These are phyloP conservation scores for Apiospora phragmitis DNA, from an alignment of 2,329 filamentous ascomycete genomes.

Conservation along the genomic window DNA sequence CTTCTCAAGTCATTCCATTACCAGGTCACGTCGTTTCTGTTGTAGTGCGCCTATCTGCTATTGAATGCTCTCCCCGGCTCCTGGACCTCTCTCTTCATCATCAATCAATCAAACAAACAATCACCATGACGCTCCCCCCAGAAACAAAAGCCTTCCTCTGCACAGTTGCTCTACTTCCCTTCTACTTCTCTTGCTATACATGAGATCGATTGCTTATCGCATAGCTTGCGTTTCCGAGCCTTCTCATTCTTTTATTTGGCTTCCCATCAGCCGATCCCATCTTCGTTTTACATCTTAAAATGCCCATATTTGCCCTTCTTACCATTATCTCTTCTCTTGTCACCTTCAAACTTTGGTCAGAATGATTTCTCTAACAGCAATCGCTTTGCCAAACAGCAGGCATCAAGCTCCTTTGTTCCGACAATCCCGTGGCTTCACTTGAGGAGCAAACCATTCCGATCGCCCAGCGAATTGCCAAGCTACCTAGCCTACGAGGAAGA, in stretches of 20 bases:
- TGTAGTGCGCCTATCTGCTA: slow-evolving; percentile 7
- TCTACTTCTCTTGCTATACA: slow-evolving; percentile 6
- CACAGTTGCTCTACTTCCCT: slow-evolving; percentile 6
- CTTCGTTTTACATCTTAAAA: slow-evolving; percentile 21
- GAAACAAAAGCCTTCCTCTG: background rate
- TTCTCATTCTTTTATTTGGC: slow-evolving; percentile 29
- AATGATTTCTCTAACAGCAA: slow-evolving; percentile 58
- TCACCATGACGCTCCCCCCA: slow-evolving; percentile 3
- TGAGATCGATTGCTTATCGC: slow-evolving; percentile 32
- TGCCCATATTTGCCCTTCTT: slow-evolving; percentile 22
- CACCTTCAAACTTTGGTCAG: slow-evolving; percentile 30
- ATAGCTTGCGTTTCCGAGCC: slow-evolving; percentile 30
- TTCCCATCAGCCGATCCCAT: slow-evolving; percentile 27
- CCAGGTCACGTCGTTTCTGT: slow-evolving; percentile 17
- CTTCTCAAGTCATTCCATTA: slow-evolving; percentile 21
- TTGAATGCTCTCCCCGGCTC: slow-evolving; percentile 10
- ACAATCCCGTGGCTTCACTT: slow-evolving; percentile 22
- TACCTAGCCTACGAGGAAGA: background rate
- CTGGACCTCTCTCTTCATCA: slow-evolving; percentile 10
- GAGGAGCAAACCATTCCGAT: slow-evolving; percentile 20
- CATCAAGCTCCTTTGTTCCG: slow-evolving; percentile 23
- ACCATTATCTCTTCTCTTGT: slow-evolving; percentile 3
- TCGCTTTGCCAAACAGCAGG: slow-evolving; percentile 53
- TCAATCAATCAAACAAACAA: slow-evolving; percentile 1
- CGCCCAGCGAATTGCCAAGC: background rate